Base-by-base conservation (phyloP, 2,329 filamentous ascomycete genomes). In the Teratosphaeriaceae sp. region DNA sequence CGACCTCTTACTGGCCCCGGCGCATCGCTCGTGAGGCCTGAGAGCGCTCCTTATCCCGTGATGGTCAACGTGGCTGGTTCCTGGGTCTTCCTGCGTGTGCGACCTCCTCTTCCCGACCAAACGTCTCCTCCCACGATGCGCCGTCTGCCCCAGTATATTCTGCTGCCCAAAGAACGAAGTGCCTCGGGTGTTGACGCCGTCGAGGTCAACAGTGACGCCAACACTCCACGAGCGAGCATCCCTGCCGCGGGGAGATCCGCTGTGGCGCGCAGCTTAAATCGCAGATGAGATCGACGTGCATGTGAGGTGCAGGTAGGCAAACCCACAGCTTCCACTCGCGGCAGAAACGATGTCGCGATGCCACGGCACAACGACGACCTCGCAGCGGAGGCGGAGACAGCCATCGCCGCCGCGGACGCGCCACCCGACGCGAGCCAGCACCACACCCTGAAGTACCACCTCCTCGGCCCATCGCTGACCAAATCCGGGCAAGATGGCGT, bases 401-500 rank as follows among this genome's bases (percentile, higher is more conserved):
- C 48, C 21, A 42, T 51, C 21, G 45, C 44, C 21, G 46, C 41
- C 15, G 38, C 47, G 11, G 31, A n/a, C n/a, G 27, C 27, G 13
- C 27, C 21, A 3, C 47, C 42, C 8, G 43, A 47, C 2, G 49
- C 53, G 8, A 60, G 51, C 40, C 60, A 72, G 49, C 75, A 81
- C 56, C 71, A 76, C 43, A 88, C 85, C 3, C 74, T 97, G 43
- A 96, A 95, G 59, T 94, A 97, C 64, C 84, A 84, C 43, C 76
- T 97, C 0, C 74, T 97, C 0, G 92, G 92, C 0, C 90, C 89
- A 0, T 96, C 89, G 5, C 70, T 97, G 41, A 90, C 88, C 18
- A 98, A 98, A 65, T 86, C 89, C 22, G 92, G 92, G 1, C 89
- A 97, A 62, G 88, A 94, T 58, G 74, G 79, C 13, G 90, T 97